Evolutionary conservation across 2,329 filamentous ascomycete species (phyloP), one percentile per base, ranked within the genome.

Genomic region (Nemania sp.): DNA sequence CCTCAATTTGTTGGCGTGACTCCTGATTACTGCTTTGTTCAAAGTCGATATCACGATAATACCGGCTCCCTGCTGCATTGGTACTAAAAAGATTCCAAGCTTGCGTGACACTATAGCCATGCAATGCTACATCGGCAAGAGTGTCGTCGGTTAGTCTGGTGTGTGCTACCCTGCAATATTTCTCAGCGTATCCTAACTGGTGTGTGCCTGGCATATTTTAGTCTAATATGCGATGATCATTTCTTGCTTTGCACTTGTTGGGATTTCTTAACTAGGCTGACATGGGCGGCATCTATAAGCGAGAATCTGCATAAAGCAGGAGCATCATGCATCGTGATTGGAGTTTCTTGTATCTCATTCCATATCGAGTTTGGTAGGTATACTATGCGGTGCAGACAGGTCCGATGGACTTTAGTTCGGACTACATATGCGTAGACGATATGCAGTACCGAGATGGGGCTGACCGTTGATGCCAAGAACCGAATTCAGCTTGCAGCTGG

Each of bases 211-310:
- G n/a, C n/a, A n/a, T n/a, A n/a, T n/a, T n/a, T n/a, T n/a, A n/a
- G n/a, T n/a, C n/a, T n/a, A n/a, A n/a, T n/a, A n/a, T n/a, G n/a
- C 23, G 52, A 48, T 15, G 47, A 55, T 55, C 42, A 14, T 39
- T 55, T 41, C 52, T 42, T 37, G 3, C 28, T 48, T 44, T 9
- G 30, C 37, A 36, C n/a, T n/a, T n/a, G n/a, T n/a, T n/a, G n/a
- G n/a, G n/a, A n/a, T n/a, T n/a, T n/a, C n/a, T n/a, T n/a, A n/a
- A n/a, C n/a, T n/a, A n/a, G n/a, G n/a, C n/a, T n/a, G n/a, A n/a
- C n/a, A n/a, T n/a, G n/a, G n/a, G n/a, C n/a, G n/a, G n/a, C n/a
- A n/a, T n/a, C n/a, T n/a, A n/a, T n/a, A n/a, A n/a, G 48, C 15
- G 28, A 24, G 17, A 40, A 23, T 23, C n/a, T n/a, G n/a, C n/a